Evolutionary conservation across 2,329 filamentous ascomycete species (phyloP), one percentile per base, ranked within the genome.

Genomic region (Talaromyces sp.): DNA sequence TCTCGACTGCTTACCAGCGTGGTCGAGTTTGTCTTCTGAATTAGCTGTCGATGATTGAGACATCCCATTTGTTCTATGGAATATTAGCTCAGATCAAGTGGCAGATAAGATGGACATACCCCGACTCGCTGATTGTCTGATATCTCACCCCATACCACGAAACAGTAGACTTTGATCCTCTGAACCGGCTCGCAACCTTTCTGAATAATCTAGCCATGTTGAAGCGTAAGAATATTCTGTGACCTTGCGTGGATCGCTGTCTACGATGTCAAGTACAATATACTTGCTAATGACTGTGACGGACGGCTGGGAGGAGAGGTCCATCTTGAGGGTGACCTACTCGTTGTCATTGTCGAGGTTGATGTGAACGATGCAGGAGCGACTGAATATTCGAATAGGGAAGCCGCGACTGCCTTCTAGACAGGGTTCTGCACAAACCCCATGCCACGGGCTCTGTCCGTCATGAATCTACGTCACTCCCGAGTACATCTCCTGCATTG

Each of bases 181-280:
- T 63, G 27, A 63, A 37, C 24, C 50, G 19, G 19, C 41, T 47
- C 19, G 50, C 61, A 19, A 63, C 50, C 37, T 47, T 63, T 35
- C 39, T 24, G 41, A 63, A 19, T 19, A 63, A 39, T 57, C 37
- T 63, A 27, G 48, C 61, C 61, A 63, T 63, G 50, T 4, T 35
- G 41, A 27, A 31, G 33, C 4, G 24, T 62, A 54, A 62, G 22
- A 43, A 62, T 62, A 62, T 33, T 48, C 33, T 48, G 48, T 41
- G 27, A 43, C 35, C 3, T 24, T 60, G 39, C 39, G 37, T 35
- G 6, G 10, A 22, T 33, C 13, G 52, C 52, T 56, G n/a, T 31
- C 22, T 39, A n/a, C 43, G 22, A 59, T 31, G 39, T 33, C 56
- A 41, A 45, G 56, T 59, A 59, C 8, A 6, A 45, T 27, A 59